phyloP scores from a whole-genome alignment of 164 flowering plant genomes.

The Santalum album region DNA sequence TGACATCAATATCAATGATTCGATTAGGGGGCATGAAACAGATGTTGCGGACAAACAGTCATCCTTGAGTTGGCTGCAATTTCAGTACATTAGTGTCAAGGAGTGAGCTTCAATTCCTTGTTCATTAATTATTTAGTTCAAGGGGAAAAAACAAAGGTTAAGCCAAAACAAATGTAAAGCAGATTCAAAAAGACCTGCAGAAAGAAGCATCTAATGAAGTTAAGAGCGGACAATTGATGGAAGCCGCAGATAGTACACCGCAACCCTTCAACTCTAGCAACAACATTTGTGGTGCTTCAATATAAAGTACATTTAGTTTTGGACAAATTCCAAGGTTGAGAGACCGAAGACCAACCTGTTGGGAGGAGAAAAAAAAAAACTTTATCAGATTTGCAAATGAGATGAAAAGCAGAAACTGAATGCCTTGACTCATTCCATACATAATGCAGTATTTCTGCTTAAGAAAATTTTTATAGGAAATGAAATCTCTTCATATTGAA shows the following conservation, averaged over 20 bases:
- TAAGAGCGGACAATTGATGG: constrained; percentile 66
- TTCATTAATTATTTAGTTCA: too few relatives aligned
- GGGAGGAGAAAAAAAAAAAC: neutral
- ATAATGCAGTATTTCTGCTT: too few relatives aligned
- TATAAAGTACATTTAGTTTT: constrained; percentile 51
- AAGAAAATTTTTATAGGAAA: too few relatives aligned
- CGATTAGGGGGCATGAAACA: constrained; percentile 64
- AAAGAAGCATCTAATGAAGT: constrained; percentile 92
- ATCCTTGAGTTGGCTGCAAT: constrained; percentile 79
- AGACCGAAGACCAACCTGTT: constrained; percentile 80
- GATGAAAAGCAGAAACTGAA: neutral
- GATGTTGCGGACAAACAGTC: constrained; percentile 85
- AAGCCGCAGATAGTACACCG: constrained; percentile 78
- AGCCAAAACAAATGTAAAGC: neutral
- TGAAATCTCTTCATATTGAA: too few relatives aligned
- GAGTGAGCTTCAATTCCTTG: too few relatives aligned
- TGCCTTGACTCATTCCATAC: neutral
- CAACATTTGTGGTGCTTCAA: constrained; percentile 71
- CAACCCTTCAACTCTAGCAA: constrained; percentile 92
- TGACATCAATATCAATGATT: constrained; percentile 81
- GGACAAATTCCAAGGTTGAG: constrained; percentile 97
- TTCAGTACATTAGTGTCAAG: constrained; percentile 6
- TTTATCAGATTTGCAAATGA: neutral
- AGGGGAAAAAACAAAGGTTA: neutral
- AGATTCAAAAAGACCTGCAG: constrained; percentile 59